Evolutionary conservation across 2,329 filamentous ascomycete species (phyloP).

Genomic region (Neonectria sp.): DNA sequence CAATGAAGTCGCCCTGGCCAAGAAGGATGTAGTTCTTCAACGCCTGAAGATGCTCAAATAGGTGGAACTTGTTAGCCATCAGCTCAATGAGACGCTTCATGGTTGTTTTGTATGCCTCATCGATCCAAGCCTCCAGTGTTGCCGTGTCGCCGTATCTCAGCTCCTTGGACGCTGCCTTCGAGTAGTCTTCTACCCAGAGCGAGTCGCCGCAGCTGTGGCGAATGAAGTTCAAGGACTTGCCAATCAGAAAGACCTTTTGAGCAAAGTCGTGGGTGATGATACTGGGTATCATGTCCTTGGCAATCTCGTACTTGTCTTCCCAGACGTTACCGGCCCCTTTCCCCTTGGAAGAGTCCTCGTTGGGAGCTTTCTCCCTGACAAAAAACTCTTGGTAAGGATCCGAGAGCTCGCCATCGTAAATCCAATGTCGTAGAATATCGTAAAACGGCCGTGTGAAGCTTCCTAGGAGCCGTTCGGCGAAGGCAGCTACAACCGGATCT

Average conservation of each 20-base stretch:
- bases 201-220: slow-evolving; percentile 95
- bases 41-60: slow-evolving; percentile 92
- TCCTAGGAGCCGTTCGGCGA: slow-evolving; percentile 88
- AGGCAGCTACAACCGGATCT: slow-evolving; percentile 93
- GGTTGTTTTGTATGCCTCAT: slow-evolving; percentile 97
- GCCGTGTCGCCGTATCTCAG: slow-evolving; percentile 94
- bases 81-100: slow-evolving; percentile 95
- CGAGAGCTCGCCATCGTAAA: slow-evolving; percentile 97
- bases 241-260: slow-evolving; percentile 96
- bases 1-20: slow-evolving; percentile 97
- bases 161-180: slow-evolving; percentile 92
- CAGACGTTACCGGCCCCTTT: slow-evolving; percentile 89
- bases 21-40: slow-evolving; percentile 96
- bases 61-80: slow-evolving; percentile 95
- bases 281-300: slow-evolving; percentile 88
- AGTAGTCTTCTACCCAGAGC: slow-evolving; percentile 96
- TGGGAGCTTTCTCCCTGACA: slow-evolving; percentile 81
- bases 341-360: slow-evolving; percentile 65
- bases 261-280: slow-evolving; percentile 96
- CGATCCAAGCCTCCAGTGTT: slow-evolving; percentile 92
- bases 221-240: slow-evolving; percentile 98
- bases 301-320: slow-evolving; percentile 96
- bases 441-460: slow-evolving; percentile 97
- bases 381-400: slow-evolving; percentile 98
- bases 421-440: slow-evolving; percentile 95